Percentiles rank a stretch among this genome's conserved stretches.
Evolutionary conservation across 2,329 filamentous ascomycete species (phyloP).

Genomic region (Colletotrichum chlorophyti): DNA sequence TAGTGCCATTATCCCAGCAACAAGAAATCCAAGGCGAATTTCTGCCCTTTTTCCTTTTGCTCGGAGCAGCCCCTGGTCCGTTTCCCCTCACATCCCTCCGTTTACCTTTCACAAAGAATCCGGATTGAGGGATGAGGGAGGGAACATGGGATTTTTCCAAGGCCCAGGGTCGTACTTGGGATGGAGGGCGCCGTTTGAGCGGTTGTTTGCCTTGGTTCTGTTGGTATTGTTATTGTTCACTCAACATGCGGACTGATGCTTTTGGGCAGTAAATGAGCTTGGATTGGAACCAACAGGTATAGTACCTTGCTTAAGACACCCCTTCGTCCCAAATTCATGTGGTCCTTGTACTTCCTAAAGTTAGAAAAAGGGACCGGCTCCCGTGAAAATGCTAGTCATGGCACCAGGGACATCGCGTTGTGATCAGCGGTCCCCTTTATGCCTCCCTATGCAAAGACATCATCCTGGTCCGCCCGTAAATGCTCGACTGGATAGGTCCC

Average conservation of each 20-base stretch:
- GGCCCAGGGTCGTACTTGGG: slow-evolving; percentile 15
- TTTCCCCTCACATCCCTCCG: too few relatives aligned
- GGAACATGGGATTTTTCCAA: slow-evolving; percentile 18
- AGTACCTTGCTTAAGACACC: slow-evolving; percentile 2
- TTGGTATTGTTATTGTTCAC: neutral
- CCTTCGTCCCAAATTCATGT: slow-evolving; percentile 14
- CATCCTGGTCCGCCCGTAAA: slow-evolving; percentile 6
- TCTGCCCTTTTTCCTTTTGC: slow-evolving; percentile 22
- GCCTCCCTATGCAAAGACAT: slow-evolving; percentile 1
- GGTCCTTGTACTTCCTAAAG: slow-evolving; percentile 10
- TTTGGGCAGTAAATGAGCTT: slow-evolving; percentile 9
- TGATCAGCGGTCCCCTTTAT: slow-evolving; percentile 25
- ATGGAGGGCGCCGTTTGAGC: slow-evolving; percentile 7
- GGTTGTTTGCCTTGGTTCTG: slow-evolving; percentile 3
- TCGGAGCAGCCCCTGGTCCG: neutral
- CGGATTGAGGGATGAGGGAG: slow-evolving; percentile 18
- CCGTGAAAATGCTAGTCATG: slow-evolving; percentile 24
- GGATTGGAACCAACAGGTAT: slow-evolving; percentile 20
- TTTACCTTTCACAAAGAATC: slow-evolving; percentile 18
- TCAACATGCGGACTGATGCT: neutral
- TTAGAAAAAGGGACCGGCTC: slow-evolving; percentile 18
- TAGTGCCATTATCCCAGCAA: neutral
- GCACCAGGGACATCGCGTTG: slow-evolving; percentile 18
- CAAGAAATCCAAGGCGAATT: slow-evolving; percentile 2
- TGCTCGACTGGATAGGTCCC: neutral